Percentiles rank a stretch among this genome's conserved stretches.
Conservation (phyloP, 495 filamentous ascomycete species). For the Penicillium bovifimosum region DNA sequence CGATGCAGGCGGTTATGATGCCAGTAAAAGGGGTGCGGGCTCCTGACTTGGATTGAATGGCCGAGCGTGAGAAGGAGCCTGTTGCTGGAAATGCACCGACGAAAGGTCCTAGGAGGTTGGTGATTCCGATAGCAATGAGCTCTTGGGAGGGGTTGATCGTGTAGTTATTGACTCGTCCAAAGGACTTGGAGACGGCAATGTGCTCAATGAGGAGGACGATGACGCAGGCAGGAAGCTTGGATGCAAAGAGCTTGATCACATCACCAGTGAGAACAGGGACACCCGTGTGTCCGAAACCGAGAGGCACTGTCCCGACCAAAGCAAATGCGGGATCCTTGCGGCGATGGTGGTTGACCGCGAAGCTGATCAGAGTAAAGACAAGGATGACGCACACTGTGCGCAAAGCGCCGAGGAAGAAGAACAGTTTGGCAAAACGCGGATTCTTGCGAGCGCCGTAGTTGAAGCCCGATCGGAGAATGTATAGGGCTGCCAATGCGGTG, state of each 20-base stretch:
- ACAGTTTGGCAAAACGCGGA: conserved; percentile 61
- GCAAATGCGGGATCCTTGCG: conserved; percentile 48
- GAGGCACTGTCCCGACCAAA: conserved; percentile 68
- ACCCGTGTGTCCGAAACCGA: conserved; percentile 69
- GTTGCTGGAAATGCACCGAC: conserved; percentile 88
- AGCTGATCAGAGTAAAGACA: conserved; percentile 85
- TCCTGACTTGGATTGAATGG: conserved; percentile 93
- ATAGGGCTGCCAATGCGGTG: conserved; percentile 76
- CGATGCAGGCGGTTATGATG: conserved; percentile 77
- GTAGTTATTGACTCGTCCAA: conserved; percentile 92
- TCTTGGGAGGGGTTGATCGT: conserved; percentile 92
- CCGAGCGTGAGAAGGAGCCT: conserved; percentile 89
- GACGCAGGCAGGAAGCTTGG: conserved; percentile 65
- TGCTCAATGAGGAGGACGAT: conserved; percentile 92
- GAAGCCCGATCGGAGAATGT: conserved; percentile 64
- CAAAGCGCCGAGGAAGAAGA: conserved; percentile 85
- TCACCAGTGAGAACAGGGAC: conserved; percentile 58
- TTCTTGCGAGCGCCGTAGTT: conserved; percentile 55
- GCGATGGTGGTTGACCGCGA: conserved; percentile 60
- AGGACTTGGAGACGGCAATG: conserved; percentile 91
- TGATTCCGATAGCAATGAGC: conserved; percentile 86
- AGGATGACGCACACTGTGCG: conserved; percentile 85
- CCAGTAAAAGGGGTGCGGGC: conserved; percentile 87
- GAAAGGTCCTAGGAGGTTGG: conserved; percentile 86
- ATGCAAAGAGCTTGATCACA: conserved; percentile 55